These are phyloP conservation scores for Abelmoschus esculentus DNA, from an alignment of 345 rosid genomes.

Conservation along the genomic window DNA sequence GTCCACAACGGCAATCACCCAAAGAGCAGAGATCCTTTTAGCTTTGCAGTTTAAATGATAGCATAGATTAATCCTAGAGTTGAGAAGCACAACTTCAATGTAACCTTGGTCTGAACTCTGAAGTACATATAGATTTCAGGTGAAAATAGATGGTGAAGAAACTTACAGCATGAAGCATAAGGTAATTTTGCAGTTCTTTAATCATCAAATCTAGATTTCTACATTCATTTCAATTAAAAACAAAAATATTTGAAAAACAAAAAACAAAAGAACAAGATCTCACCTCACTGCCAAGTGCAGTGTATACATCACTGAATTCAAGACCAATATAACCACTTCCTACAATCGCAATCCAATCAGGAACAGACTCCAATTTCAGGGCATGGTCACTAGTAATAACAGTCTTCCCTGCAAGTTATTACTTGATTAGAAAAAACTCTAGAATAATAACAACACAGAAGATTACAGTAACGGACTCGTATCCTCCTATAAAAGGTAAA, in stretches of 20 bases:
- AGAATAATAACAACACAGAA: slow-evolving; percentile 4
- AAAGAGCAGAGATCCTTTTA: neutral
- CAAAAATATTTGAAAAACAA: neutral
- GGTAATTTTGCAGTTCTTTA: neutral
- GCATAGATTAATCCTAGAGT: neutral
- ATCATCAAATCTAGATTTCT: neutral
- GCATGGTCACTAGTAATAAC: slow-evolving; percentile 99
- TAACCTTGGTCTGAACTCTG: neutral
- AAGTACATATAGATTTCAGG: neutral
- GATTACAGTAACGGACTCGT: neutral
- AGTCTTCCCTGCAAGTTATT: slow-evolving; percentile 71
- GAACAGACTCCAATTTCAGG: slow-evolving; percentile 85
- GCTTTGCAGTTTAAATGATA: neutral
- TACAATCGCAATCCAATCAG: slow-evolving; percentile 98
- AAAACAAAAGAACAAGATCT: neutral
- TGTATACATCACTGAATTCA: slow-evolving; percentile 98
- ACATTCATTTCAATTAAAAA: neutral
- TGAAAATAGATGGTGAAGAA: neutral
- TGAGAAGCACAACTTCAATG: neutral
- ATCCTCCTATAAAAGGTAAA: neutral
- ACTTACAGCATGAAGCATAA: neutral
- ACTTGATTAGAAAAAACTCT: slow-evolving; percentile 8
- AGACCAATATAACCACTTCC: slow-evolving; percentile 99
- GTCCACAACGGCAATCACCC: neutral
- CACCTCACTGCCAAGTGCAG: slow-evolving; percentile 99